Conservation (phyloP, 805 yeast species). For the Candida namnaoensis region DNA sequence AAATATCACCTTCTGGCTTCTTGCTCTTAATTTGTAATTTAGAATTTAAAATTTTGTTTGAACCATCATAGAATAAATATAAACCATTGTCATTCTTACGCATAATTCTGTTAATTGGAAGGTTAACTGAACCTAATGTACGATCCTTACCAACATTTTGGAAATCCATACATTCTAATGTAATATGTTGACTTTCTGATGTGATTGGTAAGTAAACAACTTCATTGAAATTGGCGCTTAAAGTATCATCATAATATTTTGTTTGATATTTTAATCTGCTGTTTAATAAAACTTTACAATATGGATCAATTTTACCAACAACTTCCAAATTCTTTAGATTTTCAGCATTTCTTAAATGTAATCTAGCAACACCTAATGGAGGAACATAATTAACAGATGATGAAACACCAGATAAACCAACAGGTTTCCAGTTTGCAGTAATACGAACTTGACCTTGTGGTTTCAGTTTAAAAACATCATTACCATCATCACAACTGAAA, state of each 20-base stretch:
- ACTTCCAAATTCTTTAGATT: conserved; percentile 51
- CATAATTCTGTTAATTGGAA: conserved; percentile 40
- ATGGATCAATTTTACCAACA: conserved; percentile 72
- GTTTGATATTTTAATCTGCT: conserved; percentile 53
- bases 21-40: conserved; percentile 21
- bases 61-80: conserved; percentile 42
- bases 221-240: conserved; percentile 51
- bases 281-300: conserved; percentile 48
- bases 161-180: conserved; percentile 56
- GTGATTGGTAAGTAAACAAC: conserved; percentile 52
- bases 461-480: conserved; percentile 36
- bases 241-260: conserved; percentile 39
- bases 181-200: conserved; percentile 50
- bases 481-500: conserved; percentile 36
- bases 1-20: conserved; percentile 42
- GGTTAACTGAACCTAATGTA: conserved; percentile 47
- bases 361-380: conserved; percentile 59
- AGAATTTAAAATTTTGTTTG: conserved; percentile 31
- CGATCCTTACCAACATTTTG: conserved; percentile 59
- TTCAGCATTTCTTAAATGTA: conserved; percentile 46
- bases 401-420: conserved; percentile 43
- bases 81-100: conserved; percentile 37
- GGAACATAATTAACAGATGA: conserved; percentile 37
- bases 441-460: conserved; percentile 50
- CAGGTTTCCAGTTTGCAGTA: conserved; percentile 63